Conservation (phyloP, 1,284 basidiomycete genomes). For the Pseudozyma tsukubaensis region DNA sequence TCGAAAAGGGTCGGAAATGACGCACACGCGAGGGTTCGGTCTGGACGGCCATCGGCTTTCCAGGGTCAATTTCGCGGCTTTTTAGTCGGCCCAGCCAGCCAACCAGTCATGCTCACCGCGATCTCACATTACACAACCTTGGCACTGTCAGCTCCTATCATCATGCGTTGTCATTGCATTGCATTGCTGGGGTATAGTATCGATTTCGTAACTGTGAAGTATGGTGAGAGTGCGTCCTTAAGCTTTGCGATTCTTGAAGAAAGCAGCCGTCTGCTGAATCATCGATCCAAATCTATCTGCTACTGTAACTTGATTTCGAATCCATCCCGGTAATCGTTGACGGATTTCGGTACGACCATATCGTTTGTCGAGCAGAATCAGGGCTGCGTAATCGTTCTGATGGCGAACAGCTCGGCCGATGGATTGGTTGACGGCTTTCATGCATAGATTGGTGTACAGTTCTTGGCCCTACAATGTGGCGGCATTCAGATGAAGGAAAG, state of each 20-base stretch:
- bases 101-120: not conserved
- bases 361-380: constrained; percentile 63
- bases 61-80: too few species aligned
- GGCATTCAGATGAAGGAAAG: not conserved
- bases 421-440: constrained; percentile 96
- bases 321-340: constrained; percentile 71
- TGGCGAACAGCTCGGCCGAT: constrained; percentile 77
- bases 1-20: not conserved
- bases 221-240: not conserved
- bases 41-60: not conserved
- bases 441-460: constrained; percentile 73
- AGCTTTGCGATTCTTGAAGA: constrained; percentile 45
- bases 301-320: constrained; percentile 76
- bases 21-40: too few species aligned
- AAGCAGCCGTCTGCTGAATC: constrained; percentile 74
- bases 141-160: too few species aligned
- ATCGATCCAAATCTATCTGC: constrained; percentile 80
- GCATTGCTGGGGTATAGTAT: not conserved
- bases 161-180: too few species aligned
- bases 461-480: constrained; percentile 45
- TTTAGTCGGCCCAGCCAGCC: too few species aligned
- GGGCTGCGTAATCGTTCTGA: constrained; percentile 61
- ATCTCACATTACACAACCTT: not conserved
- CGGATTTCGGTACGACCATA: constrained; percentile 58
- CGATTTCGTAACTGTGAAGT: not conserved